Base-by-base conservation (phyloP, 768 basidiomycete species). In the Tulasnella sp. region DNA sequence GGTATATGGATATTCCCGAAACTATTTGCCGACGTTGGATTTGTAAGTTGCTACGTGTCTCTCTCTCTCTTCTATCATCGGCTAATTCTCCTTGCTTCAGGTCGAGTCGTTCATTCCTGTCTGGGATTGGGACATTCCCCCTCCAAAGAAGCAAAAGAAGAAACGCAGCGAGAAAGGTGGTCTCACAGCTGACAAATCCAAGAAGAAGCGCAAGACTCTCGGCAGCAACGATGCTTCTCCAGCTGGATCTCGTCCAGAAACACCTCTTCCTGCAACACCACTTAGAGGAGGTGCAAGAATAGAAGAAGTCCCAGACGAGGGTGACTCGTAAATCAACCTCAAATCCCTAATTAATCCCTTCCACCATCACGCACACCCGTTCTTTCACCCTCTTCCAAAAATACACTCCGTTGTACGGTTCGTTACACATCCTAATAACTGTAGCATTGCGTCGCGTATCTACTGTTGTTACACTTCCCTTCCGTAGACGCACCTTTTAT, bases 1-100 rank as follows among this genome's bases (percentile, higher is more conserved):
- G 95, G 92, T 37, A 95, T 99, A 42, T 99, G 95, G 95, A 83
- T 98, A 69, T 99, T 96, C 72, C 95, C 95, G 0, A 83, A 93
- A 63, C 69, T 99, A 28, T 98, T 99, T 58, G 95, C 93, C 12
- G 93, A 99, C 61, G 93, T 96, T 49, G 92, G 95, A 65, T 93
- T 98, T 62, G 95, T 99, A 64, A 67, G 93, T 80, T 7, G 19
- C 40, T 27, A 31, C 22, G 28, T 45, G 27, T 40, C 16, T 34
- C 28, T 37, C 28, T 33, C 48, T 31, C 25, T 13, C 22, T 49
- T 34, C 55, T 42, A 39, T 20, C 29, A 13, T 34, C 10, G 33
- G 4, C 37, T n/a, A 12, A 28, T 47, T 47, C 7, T 31, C 8
- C 28, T 10, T 47, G 15, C 16, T 29, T 51, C 59, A 98, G 93